Base-by-base conservation (phyloP, 805 yeast species). In the Candida ipomoeae region DNA sequence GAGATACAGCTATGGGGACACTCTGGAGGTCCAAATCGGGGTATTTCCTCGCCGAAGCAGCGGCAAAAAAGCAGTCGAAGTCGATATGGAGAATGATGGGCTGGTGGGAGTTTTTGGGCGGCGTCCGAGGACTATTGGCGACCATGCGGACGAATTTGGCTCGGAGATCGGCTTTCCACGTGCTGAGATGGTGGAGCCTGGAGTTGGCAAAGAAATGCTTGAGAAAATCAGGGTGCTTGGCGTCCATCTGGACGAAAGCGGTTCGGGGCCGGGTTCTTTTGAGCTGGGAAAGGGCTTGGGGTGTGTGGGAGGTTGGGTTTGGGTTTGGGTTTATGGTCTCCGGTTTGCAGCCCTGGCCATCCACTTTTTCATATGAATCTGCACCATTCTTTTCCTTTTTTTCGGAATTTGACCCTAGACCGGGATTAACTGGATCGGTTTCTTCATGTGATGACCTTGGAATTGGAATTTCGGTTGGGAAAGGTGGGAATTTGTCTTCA, bases 51-150 rank as follows among this genome's bases (percentile, higher is more conserved):
- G 88, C 79, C 0, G 97, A 87, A 0, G 86, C 97, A 0, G 95
- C 78, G 2, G 91, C 97, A 68, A 92, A 92, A 61, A 94, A 92
- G 56, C 96, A 89, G 65, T 92, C 99, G 65, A 90, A 92, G 64
- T 92, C 99, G 33, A 92, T 76, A 64, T 92, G 97, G 48, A 91
- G 63, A 8, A 91, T 79, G 1, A 77, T 62, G 4, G 34, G 43
- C 6, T 45, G 43, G 49, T 48, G 57, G 4, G 15, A 14, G 15
- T 20, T 31, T 38, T 13, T 43, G 26, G 47, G 23, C 8, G 48
- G 52, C 0, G 50, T 31, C 44, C 56, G 55, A 33, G 56, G 58
- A 7, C 59, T 60, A 3, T 43, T 45, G 3, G 54, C 53, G 0
- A 80, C 57, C 13, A 85, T 81, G 3, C 73, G 64, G 37, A 85